A percentile compares a stretch with the other conserved stretches of the same genome.
These are phyloP conservation scores for Ophiocordyceps camponoti-floridani DNA, from an alignment of 2,329 filamentous ascomycete genomes.

Conservation along the genomic window DNA sequence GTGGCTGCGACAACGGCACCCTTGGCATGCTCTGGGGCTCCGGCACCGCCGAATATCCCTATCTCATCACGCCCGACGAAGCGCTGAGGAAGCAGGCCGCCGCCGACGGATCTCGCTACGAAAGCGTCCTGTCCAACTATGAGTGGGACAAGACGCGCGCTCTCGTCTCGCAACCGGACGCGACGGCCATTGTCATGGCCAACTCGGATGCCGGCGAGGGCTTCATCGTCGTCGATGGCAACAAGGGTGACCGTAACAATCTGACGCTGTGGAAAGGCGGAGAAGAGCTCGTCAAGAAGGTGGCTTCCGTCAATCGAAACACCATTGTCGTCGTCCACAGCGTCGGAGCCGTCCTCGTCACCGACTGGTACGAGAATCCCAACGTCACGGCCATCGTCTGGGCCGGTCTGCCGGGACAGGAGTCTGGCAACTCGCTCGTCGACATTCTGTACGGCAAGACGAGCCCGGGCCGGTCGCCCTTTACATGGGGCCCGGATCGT, in stretches of 20 bases:
- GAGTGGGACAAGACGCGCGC: constrained; percentile 40
- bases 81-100: constrained; percentile 48
- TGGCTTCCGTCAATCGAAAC: constrained; percentile 64
- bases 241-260: constrained; percentile 80
- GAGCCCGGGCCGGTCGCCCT: constrained; percentile 64
- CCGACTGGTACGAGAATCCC: constrained; percentile 53
- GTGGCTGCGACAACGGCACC: constrained; percentile 39
- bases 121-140: constrained; percentile 51
- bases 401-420: constrained; percentile 67
- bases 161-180: constrained; percentile 43
- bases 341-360: constrained; percentile 59
- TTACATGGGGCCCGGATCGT: constrained; percentile 56
- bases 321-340: constrained; percentile 87
- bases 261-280: constrained; percentile 76
- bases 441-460: constrained; percentile 72
- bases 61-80: constrained; percentile 55
- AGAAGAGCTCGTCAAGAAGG: constrained; percentile 64
- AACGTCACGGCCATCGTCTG: constrained; percentile 76
- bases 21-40: constrained; percentile 68
- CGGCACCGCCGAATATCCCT: constrained; percentile 56
- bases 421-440: constrained; percentile 61
- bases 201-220: constrained; percentile 79
- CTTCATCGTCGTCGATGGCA: constrained; percentile 66
- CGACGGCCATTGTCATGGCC: constrained; percentile 70
- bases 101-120: constrained; percentile 38